Evolutionary conservation across 352 stramenopile species (phyloP).

Genomic region (Phytophthora aleatoria): DNA sequence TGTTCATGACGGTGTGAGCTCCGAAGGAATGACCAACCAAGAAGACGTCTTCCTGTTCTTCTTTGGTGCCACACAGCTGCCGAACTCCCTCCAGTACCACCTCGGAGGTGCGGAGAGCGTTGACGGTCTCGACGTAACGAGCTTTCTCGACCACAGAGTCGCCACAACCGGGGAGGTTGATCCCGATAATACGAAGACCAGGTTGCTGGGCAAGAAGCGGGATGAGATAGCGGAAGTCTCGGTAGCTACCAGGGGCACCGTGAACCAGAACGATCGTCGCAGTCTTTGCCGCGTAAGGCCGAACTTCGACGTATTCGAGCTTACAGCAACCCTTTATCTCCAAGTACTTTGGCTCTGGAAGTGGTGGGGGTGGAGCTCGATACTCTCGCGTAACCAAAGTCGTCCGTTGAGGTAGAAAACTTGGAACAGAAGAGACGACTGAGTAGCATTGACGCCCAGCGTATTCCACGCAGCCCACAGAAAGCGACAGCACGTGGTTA

Average conservation of each 20-base stretch:
- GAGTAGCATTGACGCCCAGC: constrained; percentile 3
- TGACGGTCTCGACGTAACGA: constrained; percentile 33
- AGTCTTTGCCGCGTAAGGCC: not conserved
- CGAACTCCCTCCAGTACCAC: constrained; percentile 35
- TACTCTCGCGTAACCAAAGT: not conserved
- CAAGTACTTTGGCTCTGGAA: constrained; percentile 2
- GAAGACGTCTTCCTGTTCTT: constrained; percentile 28
- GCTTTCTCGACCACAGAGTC: constrained; percentile 19
- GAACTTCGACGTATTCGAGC: constrained; percentile 2
- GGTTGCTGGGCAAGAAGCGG: not conserved
- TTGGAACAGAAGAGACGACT: not conserved
- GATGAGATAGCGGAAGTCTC: constrained; percentile 1
- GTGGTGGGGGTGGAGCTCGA: not conserved
- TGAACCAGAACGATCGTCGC: constrained; percentile 1
- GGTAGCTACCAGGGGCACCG: not conserved
- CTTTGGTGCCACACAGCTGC: constrained; percentile 26
- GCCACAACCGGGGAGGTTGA: not conserved
- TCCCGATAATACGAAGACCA: not conserved
- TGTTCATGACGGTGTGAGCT: constrained; percentile 43
- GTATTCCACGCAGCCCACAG: not conserved
- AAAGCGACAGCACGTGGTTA: not conserved
- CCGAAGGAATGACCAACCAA: constrained; percentile 53
- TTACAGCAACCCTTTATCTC: constrained; percentile 1
- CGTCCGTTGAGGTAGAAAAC: constrained; percentile 1
- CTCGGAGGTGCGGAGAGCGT: constrained; percentile 25